Base-by-base conservation (phyloP, 306 rosid species). In the Quercus bicolor region DNA sequence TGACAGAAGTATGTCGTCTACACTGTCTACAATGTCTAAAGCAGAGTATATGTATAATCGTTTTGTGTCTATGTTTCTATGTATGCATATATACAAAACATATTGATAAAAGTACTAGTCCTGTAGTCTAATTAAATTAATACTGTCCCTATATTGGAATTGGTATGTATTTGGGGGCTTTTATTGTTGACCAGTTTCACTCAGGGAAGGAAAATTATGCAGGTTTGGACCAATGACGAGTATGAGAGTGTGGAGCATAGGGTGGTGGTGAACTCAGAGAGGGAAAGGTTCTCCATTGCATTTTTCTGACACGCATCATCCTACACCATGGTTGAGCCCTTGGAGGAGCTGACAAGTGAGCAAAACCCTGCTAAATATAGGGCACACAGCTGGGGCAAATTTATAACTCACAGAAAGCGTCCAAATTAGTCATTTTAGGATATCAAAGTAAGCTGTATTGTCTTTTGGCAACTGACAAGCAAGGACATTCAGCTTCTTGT, bases 251-350 rank as follows among this genome's bases (percentile, higher is more conserved):
- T 40, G 11, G 11, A 8, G 45, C 45, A 40, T 40, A 40, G 45
- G 45, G 45, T 40, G 45, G 45, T 40, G 11, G 45, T 40, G 45
- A 40, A 40, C 45, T 40, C 45, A 40, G 11, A 40, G 11, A 40
- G 11, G 45, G 45, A 40, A 40, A 8, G 45, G 11, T 75, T 80
- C 56, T 88, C 93, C 2, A 76, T 88, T 72, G 86, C 93, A 0
- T 85, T 77, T 81, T 88, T 88, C 85, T 76, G 89, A 54, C 83
- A 76, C 62, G 94, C 98, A 12, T 56, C 90, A 54, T 97, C 87
- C 69, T 77, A 78, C 85, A 85, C 81, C 21, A 15, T 78, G 45
- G 87, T 40, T n/a, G 57, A 79, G 60, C 91, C 90, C 0, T 56
- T 88, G 69, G 74, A 86, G 31, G 88, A 85, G 84, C 85, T 91